phyloP scores from a whole-genome alignment of 208 protist genomes.

The Phytomonas sp. region DNA sequence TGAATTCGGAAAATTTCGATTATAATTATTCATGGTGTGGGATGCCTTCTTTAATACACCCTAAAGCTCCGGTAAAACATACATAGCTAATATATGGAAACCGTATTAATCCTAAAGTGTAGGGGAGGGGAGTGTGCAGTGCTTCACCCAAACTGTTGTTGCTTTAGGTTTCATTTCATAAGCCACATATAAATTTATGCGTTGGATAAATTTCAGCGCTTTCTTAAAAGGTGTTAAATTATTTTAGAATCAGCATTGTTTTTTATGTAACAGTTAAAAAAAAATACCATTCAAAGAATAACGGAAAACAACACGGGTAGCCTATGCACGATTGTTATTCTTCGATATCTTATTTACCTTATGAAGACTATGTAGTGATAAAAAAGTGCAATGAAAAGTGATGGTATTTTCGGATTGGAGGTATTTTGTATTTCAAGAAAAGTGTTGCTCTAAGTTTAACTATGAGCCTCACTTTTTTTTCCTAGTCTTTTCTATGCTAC shows the following conservation, averaged over 20 bases:
- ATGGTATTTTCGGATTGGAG: not conserved
- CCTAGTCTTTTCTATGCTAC: not conserved
- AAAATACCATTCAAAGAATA: not conserved
- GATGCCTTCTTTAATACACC: not conserved
- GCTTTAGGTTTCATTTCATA: not conserved
- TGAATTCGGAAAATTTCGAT: conserved; percentile 38
- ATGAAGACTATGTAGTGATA: not conserved
- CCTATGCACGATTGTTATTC: not conserved
- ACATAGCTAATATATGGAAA: not conserved
- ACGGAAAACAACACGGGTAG: not conserved
- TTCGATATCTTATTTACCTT: not conserved
- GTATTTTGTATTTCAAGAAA: not conserved
- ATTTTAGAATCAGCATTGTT: not conserved
- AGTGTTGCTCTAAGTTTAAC: not conserved
- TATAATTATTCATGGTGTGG: conserved; percentile 52
- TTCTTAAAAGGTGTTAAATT: not conserved
- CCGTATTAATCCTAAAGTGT: not conserved
- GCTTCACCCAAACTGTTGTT: not conserved
- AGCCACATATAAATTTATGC: not conserved
- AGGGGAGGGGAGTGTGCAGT: not conserved
- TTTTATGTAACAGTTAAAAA: not conserved
- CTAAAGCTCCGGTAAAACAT: not conserved
- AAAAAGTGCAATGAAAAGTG: not conserved
- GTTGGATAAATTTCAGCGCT: not conserved
- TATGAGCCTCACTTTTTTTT: not conserved